A percentile compares a stretch with the other conserved stretches of the same genome.
phyloP scores from a whole-genome alignment of 1,284 basidiomycete species.

The Pseudozyma tsukubaensis region DNA sequence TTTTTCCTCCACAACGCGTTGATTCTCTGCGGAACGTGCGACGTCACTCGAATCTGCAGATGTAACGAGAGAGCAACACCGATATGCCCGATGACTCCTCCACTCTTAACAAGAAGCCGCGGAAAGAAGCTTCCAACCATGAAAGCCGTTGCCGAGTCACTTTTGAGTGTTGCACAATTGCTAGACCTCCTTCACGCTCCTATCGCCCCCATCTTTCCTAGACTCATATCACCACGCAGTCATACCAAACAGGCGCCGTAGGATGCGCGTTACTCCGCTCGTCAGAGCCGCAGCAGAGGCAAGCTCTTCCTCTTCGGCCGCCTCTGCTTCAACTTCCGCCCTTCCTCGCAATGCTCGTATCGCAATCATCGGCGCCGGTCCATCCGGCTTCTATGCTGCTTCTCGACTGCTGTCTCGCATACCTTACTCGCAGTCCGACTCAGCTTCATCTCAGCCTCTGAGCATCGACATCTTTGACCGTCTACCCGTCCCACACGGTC shows the following conservation, averaged over 20 bases:
- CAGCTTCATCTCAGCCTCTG: constrained; percentile 29
- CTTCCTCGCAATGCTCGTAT: constrained; percentile 68
- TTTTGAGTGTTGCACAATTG: not conserved
- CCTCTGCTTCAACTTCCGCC: constrained; percentile 5
- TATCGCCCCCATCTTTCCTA: too few relatives aligned
- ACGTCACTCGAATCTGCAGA: constrained; percentile 11
- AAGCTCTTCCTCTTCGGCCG: not conserved
- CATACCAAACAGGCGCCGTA: too few relatives aligned
- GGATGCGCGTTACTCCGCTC: constrained; percentile 16
- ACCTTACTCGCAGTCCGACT: constrained; percentile 17
- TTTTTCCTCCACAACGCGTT: constrained; percentile 14
- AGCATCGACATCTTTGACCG: constrained; percentile 89
- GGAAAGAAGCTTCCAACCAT: constrained; percentile 7
- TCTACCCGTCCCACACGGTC: constrained; percentile 91
- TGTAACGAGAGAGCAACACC: not conserved
- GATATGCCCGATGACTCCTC: constrained; percentile 1
- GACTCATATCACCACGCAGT: too few relatives aligned
- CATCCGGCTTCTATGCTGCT: constrained; percentile 94
- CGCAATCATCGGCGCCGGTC: constrained; percentile 87
- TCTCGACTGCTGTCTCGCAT: constrained; percentile 56
- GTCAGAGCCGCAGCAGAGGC: constrained; percentile 14
- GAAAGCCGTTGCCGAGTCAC: constrained; percentile 3
- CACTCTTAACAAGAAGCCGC: constrained; percentile 10
- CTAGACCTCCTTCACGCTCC: too few relatives aligned
- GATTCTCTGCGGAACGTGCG: constrained; percentile 5